Percentiles rank a stretch among this genome's conserved stretches.
phyloP scores from a whole-genome alignment of 306 rosid species.

The Quercus engelmannii region DNA sequence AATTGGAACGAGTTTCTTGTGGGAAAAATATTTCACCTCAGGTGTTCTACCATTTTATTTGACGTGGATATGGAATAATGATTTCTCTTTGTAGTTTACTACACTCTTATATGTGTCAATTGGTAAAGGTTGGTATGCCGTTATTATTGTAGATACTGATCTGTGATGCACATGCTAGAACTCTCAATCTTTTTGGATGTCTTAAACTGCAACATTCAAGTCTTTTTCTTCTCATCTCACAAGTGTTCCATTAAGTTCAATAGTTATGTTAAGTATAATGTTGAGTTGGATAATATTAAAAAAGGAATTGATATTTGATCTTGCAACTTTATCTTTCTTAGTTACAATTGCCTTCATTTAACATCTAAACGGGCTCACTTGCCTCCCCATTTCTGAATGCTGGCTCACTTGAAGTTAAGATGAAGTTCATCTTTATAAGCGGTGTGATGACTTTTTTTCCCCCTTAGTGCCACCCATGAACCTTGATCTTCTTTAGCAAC shows the following conservation, averaged over 20 bases:
- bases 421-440: too few relatives aligned
- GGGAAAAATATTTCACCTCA: constrained; percentile 72
- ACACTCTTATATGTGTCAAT: not conserved
- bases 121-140: not conserved
- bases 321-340: not conserved
- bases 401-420: too few relatives aligned
- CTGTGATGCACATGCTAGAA: not conserved
- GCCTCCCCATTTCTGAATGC: too few relatives aligned
- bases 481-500: not conserved
- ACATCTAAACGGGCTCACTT: too few relatives aligned
- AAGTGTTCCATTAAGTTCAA: not conserved
- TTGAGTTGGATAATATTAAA: not conserved
- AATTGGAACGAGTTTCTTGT: constrained; percentile 61
- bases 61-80: constrained; percentile 2
- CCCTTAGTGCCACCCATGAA: not conserved
- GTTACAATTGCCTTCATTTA: too few relatives aligned
- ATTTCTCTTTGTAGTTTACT: not conserved
- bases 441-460: not conserved
- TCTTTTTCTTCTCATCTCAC: not conserved
- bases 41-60: constrained; percentile 41
- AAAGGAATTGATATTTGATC: not conserved
- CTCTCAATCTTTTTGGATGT: not conserved
- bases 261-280: not conserved
- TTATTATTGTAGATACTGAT: not conserved
- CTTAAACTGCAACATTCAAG: not conserved